Evolutionary conservation across 805 yeast genomes (phyloP).

Genomic region (Brettanomyces sp.): DNA sequence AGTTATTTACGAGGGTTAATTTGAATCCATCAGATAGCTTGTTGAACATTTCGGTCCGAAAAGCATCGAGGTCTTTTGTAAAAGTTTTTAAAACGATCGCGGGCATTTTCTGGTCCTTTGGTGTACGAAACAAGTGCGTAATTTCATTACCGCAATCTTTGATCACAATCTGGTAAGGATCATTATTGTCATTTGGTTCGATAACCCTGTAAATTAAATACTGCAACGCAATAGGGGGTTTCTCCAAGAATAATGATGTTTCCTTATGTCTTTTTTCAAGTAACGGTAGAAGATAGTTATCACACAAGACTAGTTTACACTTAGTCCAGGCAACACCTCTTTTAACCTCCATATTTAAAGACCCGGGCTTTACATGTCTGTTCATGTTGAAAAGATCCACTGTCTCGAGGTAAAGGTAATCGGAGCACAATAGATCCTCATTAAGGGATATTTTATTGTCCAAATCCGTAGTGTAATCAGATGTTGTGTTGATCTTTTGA

Average conservation of each 20-base stretch:
- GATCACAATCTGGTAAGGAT: constrained; percentile 6
- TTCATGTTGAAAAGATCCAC: constrained; percentile 21
- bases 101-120: constrained; percentile 13
- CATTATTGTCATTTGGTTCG: neutral
- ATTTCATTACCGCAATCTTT: constrained; percentile 17
- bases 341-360: constrained; percentile 15
- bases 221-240: constrained; percentile 22
- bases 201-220: constrained; percentile 13
- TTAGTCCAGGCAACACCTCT: constrained; percentile 30
- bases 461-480: constrained; percentile 23
- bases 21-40: constrained; percentile 10
- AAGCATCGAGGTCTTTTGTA: constrained; percentile 12
- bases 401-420: constrained; percentile 22
- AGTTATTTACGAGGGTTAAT: constrained; percentile 15
- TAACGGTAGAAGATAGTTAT: constrained; percentile 21
- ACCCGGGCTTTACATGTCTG: constrained; percentile 16
- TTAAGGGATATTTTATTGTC: constrained; percentile 22
- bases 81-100: constrained; percentile 17
- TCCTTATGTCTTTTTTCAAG: constrained; percentile 11
- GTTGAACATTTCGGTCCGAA: constrained; percentile 14
- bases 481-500: constrained; percentile 17
- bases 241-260: constrained; percentile 13
- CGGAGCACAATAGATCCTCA: constrained; percentile 20
- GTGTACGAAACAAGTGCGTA: constrained; percentile 9
- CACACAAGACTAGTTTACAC: constrained; percentile 32